Percentiles rank a stretch among this genome's conserved stretches.
Conservation (phyloP, 2,329 filamentous ascomycete genomes). For the Fusarium decemcellulare region DNA sequence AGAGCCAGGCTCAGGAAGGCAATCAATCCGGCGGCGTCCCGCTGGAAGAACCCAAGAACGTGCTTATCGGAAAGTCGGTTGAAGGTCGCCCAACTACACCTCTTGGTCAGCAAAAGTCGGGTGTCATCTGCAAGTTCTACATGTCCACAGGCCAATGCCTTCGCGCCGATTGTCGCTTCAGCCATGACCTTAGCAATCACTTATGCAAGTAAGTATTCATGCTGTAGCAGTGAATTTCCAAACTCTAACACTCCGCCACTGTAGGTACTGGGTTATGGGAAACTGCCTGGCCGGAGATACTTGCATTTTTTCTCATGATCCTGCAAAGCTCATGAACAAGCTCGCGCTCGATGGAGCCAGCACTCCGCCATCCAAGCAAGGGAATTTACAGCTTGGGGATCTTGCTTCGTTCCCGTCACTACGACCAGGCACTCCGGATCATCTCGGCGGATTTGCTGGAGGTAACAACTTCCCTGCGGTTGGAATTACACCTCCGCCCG, state of each 20-base stretch:
- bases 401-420: conserved; percentile 88
- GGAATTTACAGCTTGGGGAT: conserved; percentile 85
- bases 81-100: conserved; percentile 84
- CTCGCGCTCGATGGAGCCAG: conserved; percentile 79
- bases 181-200: conserved; percentile 94
- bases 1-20: conserved; percentile 68
- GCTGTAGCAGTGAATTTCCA: not conserved
- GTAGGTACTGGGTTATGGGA: conserved; percentile 94
- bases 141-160: conserved; percentile 96
- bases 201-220: conserved; percentile 89
- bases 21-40: conserved; percentile 51
- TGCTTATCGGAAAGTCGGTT: conserved; percentile 93
- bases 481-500: conserved; percentile 76
- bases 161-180: conserved; percentile 95
- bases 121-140: conserved; percentile 97
- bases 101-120: conserved; percentile 81
- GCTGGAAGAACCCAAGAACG: conserved; percentile 71
- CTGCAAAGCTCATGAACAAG: conserved; percentile 86
- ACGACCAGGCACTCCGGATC: conserved; percentile 71
- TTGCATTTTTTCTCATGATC: conserved; percentile 98
- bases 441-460: conserved; percentile 66
- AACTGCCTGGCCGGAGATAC: conserved; percentile 95
- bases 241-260: conserved; percentile 28
- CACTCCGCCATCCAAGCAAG: conserved; percentile 74
- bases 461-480: conserved; percentile 67